Base-by-base conservation (phyloP, 371 early-diverging fungal species). In the Apophysomyces sp. region DNA sequence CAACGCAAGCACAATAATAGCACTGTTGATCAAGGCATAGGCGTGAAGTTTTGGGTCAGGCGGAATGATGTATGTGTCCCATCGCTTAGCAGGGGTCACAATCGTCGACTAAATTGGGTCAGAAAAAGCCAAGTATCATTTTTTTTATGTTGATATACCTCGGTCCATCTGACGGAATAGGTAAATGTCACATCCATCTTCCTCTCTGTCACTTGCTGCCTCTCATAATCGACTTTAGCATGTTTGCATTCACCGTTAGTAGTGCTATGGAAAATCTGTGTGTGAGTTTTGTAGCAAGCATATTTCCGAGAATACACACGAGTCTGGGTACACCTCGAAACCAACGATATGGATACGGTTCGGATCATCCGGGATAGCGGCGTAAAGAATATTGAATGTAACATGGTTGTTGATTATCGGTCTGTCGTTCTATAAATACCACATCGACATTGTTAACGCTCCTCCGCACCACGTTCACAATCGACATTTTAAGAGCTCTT, bases 261-360 rank as follows among this genome's bases (percentile, higher is more conserved):
- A 41, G 73, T 59, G 0, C 78, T 77, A 55, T 52, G n/a, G 7
- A 27, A 24, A 44, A 63, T 12, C 15, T 12, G n/a, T 27, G n/a
- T 5, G 32, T 51, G 2, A 60, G 6, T 29, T 41, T 49, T 18
- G 18, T 4, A 3, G 28, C 36, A 18, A 5, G 30, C 9, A 4
- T 58, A 29, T 28, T 11, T 13, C 27, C 7, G 16, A 58, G 0
- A 36, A 8, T 26, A 66, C 68, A 58, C 73, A 77, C 76, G 80
- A 80, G 31, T 80, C 77, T 21, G 81, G 81, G 65, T 80, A 80
- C 1, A 80, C 68, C 65, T 80, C 81, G 57, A 80, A 75, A 11
- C 77, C 81, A 37, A 71, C 58, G 18, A 80, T 71, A 16, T 63
- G 52, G 36, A 69, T 65, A 13, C 63, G 68, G 37, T 62, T 24